Conservation (phyloP, 164 flowering plant species). For the Stephania japonica region DNA sequence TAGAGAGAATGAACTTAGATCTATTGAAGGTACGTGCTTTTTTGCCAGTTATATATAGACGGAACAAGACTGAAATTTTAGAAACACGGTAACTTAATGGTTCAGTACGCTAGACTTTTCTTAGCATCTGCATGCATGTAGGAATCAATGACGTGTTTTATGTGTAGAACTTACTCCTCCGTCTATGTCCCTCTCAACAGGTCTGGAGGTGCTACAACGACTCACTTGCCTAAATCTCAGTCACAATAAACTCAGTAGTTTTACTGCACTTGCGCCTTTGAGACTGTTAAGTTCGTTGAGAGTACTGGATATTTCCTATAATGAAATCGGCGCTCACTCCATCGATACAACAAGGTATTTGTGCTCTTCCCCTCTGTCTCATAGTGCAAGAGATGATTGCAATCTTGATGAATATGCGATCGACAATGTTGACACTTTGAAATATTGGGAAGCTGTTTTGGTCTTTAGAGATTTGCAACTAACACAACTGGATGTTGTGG, state of each 20-base stretch:
- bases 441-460: conserved; percentile 57
- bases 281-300: conserved; percentile 44
- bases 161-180: background rate
- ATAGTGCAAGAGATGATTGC: conserved; percentile 31
- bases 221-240: conserved; percentile 64
- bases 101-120: background rate
- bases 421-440: conserved; percentile 16
- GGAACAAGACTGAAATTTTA: background rate
- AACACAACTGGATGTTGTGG: conserved; percentile 56
- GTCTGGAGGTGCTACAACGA: conserved; percentile 81
- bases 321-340: conserved; percentile 75
- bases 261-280: conserved; percentile 70
- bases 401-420: conserved; percentile 20
- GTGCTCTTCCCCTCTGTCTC: conserved; percentile 69
- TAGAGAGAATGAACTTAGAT: conserved; percentile 71
- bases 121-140: background rate
- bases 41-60: background rate
- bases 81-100: background rate
- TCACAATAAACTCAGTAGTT: conserved; percentile 58
- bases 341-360: conserved; percentile 70
- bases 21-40: conserved; percentile 67
- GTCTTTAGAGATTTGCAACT: conserved; percentile 50
- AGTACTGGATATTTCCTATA: conserved; percentile 62
- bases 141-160: background rate
- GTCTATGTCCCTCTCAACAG: conserved; percentile 35